A percentile compares a stretch with the other conserved stretches of the same genome.
Conservation (phyloP, 768 basidiomycete species). For the Leccinum ochraceum region DNA sequence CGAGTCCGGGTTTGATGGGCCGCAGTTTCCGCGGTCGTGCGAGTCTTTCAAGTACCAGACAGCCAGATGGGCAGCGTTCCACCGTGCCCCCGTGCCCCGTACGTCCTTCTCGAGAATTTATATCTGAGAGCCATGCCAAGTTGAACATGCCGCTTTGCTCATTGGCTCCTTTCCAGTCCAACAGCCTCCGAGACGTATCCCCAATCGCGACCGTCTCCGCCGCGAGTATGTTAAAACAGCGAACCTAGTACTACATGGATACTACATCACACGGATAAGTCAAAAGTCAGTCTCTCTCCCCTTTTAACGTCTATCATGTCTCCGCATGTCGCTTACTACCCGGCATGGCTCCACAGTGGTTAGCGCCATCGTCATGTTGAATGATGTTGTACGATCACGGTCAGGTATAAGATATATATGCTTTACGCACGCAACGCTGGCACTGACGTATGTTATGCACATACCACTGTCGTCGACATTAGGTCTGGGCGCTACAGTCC, state of each 20-base stretch:
- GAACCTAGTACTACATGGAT: neutral
- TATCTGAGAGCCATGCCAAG: no score
- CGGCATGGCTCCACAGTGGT: neutral
- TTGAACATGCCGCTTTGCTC: neutral
- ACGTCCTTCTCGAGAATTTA: no score
- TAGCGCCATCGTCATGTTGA: neutral
- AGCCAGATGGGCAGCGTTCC: no score
- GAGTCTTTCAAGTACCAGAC: no score
- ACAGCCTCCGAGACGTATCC: neutral
- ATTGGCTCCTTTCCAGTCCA: neutral
- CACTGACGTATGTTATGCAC: neutral
- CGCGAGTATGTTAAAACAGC: neutral
- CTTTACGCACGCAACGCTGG: neutral
- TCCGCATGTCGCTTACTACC: neutral
- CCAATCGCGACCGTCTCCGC: neutral
- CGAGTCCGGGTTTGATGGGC: no score
- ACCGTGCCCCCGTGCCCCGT: no score
- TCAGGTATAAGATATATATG: neutral
- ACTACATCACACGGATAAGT: constrained; percentile 3
- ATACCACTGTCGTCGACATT: neutral
- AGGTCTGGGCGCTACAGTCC: constrained; percentile 1
- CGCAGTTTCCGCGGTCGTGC: no score
- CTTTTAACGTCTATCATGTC: neutral
- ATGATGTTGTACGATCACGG: constrained; percentile 25
- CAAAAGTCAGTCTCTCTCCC: constrained; percentile 8